Evolutionary conservation across 192 early-diverging fungal genomes (phyloP), one percentile per base, ranked within the genome.

Genomic region (Coemansia erecta): DNA sequence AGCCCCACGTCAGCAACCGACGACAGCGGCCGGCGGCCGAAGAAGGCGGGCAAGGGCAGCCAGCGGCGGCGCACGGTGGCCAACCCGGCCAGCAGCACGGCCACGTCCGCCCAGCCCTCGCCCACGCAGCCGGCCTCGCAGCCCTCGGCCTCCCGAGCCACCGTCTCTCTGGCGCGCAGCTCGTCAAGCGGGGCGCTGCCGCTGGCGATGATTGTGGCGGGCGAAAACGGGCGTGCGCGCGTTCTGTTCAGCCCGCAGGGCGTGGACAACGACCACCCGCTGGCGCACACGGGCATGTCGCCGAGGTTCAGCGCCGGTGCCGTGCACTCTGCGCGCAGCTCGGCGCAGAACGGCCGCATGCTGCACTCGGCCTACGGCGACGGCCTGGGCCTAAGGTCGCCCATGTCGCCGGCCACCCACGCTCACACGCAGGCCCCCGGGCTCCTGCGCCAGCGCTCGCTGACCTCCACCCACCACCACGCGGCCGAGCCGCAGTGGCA

Each of bases 141-240:
- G 15, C 43, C 17, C 28, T n/a, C 8, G 7, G 1, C 4, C 5
- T 6, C n/a, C 9, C 35, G 15, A 26, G 12, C 10, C 48, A 24
- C 63, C 48, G 45, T 41, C 37, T 26, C 41, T 39, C 62, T 24
- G 45, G 21, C 41, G 37, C 26, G 42, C 21, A 40, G 58, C 45
- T 47, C 53, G 4, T 44, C 54, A 0, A 35, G 46, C 35, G 45
- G 65, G 3, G 33, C 50, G 4, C 53, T 69, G 52, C 44, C 63
- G 31, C 40, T 49, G 52, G 63, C 73, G 1, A 62, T 54, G 56
- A 76, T 76, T 8, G 64, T 76, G 23, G 45, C 59, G 0, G 73
- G 67, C 26, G 73, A 66, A 22, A 66, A 76, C 49, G 73, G 73
- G 6, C 67, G 68, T 11, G 73, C 73, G 14, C 67, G 73, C 37